Evolutionary conservation across 1,284 basidiomycete species (phyloP).

Genomic region (Tilletiopsis washingtonensis): DNA sequence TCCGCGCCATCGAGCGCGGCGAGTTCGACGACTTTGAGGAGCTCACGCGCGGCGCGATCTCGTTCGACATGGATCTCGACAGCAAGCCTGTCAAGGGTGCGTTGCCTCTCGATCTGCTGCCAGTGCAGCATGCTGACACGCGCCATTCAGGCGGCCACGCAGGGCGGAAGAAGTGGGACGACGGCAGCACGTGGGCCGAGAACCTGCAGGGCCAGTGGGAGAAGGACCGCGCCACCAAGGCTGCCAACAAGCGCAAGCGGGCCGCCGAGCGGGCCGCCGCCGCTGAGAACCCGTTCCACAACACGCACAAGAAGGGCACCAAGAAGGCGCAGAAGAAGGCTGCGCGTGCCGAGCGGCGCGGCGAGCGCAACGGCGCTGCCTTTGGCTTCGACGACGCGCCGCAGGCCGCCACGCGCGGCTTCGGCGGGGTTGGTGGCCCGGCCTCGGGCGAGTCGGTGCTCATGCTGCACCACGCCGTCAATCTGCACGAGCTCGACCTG

Average conservation of each 20-base stretch:
- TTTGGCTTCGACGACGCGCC: conserved; percentile 1
- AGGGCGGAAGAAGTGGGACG: conserved; percentile 54
- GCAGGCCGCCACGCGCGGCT: no score
- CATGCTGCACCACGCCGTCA: conserved; percentile 8
- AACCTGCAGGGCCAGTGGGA: conserved; percentile 69
- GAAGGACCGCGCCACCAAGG: conserved; percentile 71
- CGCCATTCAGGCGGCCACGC: conserved; percentile 1
- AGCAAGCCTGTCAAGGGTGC: neutral
- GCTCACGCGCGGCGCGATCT: conserved; percentile 50
- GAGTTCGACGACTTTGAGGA: no score
- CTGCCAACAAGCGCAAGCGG: conserved; percentile 63
- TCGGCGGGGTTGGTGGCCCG: no score
- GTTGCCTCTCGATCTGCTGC: neutral
- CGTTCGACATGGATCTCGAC: conserved; percentile 22
- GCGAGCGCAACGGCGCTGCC: conserved; percentile 16
- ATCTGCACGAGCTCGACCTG: conserved; percentile 31
- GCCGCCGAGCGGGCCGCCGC: conserved; percentile 53
- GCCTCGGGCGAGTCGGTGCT: neutral
- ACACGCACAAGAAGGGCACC: conserved; percentile 31
- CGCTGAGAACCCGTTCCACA: conserved; percentile 52
- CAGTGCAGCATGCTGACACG: conserved; percentile 49
- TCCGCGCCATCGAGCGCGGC: conserved; percentile 60
- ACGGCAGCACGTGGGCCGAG: conserved; percentile 55
- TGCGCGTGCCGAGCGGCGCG: conserved; percentile 10
- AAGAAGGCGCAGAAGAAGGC: conserved; percentile 31